Conservation (phyloP, 129 eudicot species). For the Arctium lappa region DNA sequence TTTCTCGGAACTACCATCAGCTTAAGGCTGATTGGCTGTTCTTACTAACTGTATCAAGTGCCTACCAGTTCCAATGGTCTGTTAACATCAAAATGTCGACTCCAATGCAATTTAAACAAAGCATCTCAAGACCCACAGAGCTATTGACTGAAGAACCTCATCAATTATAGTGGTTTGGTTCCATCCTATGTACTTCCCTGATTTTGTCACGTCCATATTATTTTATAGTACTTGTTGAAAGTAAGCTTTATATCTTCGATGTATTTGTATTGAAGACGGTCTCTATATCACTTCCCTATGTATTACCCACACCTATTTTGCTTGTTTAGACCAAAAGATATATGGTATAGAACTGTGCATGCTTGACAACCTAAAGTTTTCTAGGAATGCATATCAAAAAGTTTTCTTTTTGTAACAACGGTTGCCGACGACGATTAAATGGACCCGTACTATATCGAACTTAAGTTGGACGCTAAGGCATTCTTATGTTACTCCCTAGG, state of each 20-base stretch:
- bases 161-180: not conserved
- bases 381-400: not conserved
- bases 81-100: not conserved
- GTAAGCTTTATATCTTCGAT: not conserved
- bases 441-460: not conserved
- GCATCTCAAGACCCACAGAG: not conserved
- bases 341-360: not conserved
- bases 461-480: too few relatives aligned
- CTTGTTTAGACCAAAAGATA: not conserved
- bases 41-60: not conserved
- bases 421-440: not conserved
- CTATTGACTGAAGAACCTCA: not conserved
- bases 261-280: not conserved
- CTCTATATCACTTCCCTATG: not conserved
- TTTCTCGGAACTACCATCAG: not conserved
- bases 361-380: not conserved
- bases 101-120: not conserved
- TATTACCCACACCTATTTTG: not conserved
- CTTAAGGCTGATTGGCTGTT: not conserved
- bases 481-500: too few relatives aligned
- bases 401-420: not conserved
- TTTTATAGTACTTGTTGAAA: not conserved
- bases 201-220: not conserved
- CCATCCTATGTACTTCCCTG: not conserved
- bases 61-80: not conserved